phyloP scores from a whole-genome alignment of 2,329 filamentous ascomycete species.

The Pyricularia pennisetigena region DNA sequence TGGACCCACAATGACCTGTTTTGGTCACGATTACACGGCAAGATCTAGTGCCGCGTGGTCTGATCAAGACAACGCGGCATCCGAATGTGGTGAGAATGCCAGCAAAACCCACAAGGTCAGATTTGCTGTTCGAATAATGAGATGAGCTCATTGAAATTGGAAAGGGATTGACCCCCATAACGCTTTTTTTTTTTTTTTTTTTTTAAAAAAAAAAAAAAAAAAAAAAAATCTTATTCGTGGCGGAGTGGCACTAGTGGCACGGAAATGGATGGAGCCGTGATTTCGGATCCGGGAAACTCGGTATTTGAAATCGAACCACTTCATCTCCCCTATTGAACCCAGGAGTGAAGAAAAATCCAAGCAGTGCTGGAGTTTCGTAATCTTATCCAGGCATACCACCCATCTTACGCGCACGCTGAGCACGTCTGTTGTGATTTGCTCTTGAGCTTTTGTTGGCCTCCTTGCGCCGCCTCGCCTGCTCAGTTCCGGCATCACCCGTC shows the following conservation, averaged over 20 bases:
- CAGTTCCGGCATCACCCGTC: slow-evolving; percentile 60
- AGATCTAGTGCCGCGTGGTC: not conserved
- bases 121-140: not conserved
- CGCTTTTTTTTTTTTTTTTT: not conserved
- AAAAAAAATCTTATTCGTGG: too few relatives aligned
- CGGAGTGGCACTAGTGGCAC: not conserved
- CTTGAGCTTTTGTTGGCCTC: slow-evolving; percentile 73
- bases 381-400: slow-evolving; percentile 12
- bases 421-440: slow-evolving; percentile 79
- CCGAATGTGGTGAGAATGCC: not conserved
- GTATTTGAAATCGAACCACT: not conserved
- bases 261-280: not conserved
- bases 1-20: not conserved
- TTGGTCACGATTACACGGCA: not conserved
- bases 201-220: too few relatives aligned
- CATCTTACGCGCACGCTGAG: slow-evolving; percentile 59
- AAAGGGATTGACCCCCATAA: not conserved
- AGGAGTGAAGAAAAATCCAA: not conserved
- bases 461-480: slow-evolving; percentile 62
- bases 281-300: not conserved
- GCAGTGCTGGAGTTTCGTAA: not conserved
- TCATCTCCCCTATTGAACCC: not conserved
- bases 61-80: not conserved
- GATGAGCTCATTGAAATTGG: not conserved
- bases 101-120: not conserved